Conservation (phyloP, 441 rosid species). For the Iberis amara region DNA sequence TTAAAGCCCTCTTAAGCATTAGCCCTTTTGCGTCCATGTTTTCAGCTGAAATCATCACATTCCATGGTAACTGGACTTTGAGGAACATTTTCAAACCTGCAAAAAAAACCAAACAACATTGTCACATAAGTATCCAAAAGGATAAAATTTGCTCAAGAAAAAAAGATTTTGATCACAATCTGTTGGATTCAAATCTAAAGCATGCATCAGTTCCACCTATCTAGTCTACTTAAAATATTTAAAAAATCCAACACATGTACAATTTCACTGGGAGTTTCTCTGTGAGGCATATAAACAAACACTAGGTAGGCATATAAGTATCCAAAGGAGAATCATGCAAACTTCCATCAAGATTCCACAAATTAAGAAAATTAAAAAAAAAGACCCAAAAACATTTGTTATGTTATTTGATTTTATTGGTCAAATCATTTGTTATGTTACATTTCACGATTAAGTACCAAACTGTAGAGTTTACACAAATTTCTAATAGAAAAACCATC, state of each 20-base stretch:
- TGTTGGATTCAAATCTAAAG: slow-evolving; percentile 8
- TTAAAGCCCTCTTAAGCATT: slow-evolving; percentile 60
- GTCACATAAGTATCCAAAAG: too few species aligned
- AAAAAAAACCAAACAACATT: not conserved
- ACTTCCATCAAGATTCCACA: not conserved
- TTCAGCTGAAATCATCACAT: slow-evolving; percentile 64
- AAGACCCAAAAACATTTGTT: slow-evolving; percentile 10
- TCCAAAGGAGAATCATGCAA: not conserved
- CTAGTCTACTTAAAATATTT: not conserved
- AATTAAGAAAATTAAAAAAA: not conserved
- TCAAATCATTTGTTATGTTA: too few species aligned
- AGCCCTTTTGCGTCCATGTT: slow-evolving; percentile 54
- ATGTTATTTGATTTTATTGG: too few species aligned
- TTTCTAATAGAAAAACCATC: not conserved
- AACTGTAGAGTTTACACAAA: not conserved
- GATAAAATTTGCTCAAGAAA: not conserved
- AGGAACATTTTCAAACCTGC: slow-evolving; percentile 46
- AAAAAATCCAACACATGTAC: not conserved
- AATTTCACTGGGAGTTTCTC: not conserved
- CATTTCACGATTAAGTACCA: slow-evolving; percentile 1
- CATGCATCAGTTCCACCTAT: slow-evolving; percentile 2
- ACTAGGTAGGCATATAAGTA: slow-evolving; percentile 2
- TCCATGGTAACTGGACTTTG: slow-evolving; percentile 69
- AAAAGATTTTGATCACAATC: not conserved
- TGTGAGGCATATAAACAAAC: slow-evolving; percentile 22